Percentiles rank a stretch among this genome's conserved stretches.
These are phyloP conservation scores for Neurospora crassa DNA, from an alignment of 2,329 filamentous ascomycete species.

Conservation along the genomic window DNA sequence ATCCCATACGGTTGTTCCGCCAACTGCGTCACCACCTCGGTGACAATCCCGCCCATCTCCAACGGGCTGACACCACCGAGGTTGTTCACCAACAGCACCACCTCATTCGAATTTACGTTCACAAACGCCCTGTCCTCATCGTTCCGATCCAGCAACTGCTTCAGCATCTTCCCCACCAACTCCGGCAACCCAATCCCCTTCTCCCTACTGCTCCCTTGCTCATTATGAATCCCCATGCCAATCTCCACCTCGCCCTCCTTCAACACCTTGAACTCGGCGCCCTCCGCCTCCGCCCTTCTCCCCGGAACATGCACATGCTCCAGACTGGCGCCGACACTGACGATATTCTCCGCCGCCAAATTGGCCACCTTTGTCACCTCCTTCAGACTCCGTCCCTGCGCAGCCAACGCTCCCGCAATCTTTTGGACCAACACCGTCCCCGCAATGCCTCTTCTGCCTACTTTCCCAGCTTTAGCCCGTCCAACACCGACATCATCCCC, in stretches of 20 bases:
- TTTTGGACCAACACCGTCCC: constrained; percentile 90
- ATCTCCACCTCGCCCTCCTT: constrained; percentile 49
- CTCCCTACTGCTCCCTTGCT: constrained; percentile 46
- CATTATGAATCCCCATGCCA: constrained; percentile 74
- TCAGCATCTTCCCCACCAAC: constrained; percentile 56
- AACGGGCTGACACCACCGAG: constrained; percentile 64
- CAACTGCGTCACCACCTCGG: constrained; percentile 58
- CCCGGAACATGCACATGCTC: constrained; percentile 93
- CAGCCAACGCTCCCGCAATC: constrained; percentile 75
- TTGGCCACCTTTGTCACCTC: constrained; percentile 66
- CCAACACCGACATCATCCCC: constrained; percentile 90
- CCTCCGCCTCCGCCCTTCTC: constrained; percentile 40
- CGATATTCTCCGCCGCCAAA: constrained; percentile 63
- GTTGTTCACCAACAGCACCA: constrained; percentile 66
- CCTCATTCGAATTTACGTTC: constrained; percentile 50
- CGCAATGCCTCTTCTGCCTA: constrained; percentile 81
- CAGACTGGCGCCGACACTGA: constrained; percentile 77
- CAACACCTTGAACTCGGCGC: constrained; percentile 45
- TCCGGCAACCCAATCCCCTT: constrained; percentile 41
- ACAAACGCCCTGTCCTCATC: constrained; percentile 66
- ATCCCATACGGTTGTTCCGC: constrained; percentile 42
- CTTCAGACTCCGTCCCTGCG: constrained; percentile 54
- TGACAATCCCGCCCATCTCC: constrained; percentile 62
- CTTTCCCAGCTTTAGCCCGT: constrained; percentile 73
- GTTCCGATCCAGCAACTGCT: constrained; percentile 53